phyloP scores from a whole-genome alignment of 2,329 filamentous ascomycete species.

The Epichloe typhina region DNA sequence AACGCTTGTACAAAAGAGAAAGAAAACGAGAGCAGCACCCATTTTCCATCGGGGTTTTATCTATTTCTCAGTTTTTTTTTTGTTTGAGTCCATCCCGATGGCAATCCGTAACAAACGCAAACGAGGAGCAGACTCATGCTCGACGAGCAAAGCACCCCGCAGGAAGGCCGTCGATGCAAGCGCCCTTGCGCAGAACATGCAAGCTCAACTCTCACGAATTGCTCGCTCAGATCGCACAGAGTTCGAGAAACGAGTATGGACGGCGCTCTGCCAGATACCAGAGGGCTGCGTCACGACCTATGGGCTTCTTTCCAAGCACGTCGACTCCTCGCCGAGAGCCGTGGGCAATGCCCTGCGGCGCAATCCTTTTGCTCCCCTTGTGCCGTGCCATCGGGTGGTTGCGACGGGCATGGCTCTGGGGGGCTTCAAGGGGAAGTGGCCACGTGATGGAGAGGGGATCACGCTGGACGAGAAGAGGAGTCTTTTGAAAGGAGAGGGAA shows the following conservation, averaged over 20 bases:
- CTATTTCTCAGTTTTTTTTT: too few relatives aligned
- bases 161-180: not conserved
- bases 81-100: not conserved
- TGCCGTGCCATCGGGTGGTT: slow-evolving; percentile 73
- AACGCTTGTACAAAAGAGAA: too few relatives aligned
- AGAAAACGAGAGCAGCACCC: too few relatives aligned
- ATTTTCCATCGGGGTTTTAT: too few relatives aligned
- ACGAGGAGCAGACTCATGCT: not conserved
- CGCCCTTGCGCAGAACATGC: slow-evolving; percentile 16
- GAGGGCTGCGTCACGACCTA: slow-evolving; percentile 66
- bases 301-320: slow-evolving; percentile 52
- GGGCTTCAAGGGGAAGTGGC: slow-evolving; percentile 60
- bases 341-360: slow-evolving; percentile 63
- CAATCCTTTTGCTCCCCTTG: slow-evolving; percentile 66
- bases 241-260: slow-evolving; percentile 55
- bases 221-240: slow-evolving; percentile 30
- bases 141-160: slow-evolving; percentile 1
- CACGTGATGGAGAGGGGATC: slow-evolving; percentile 45
- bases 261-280: slow-evolving; percentile 64
- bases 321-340: slow-evolving; percentile 60
- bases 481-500: slow-evolving; percentile 49
- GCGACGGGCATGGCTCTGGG: slow-evolving; percentile 59
- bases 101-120: slow-evolving; percentile 4
- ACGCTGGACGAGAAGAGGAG: slow-evolving; percentile 51
- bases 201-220: slow-evolving; percentile 31